Percentiles rank a stretch among this genome's conserved stretches.
Conservation (phyloP, 768 basidiomycete species). For the Auricularia sp. region DNA sequence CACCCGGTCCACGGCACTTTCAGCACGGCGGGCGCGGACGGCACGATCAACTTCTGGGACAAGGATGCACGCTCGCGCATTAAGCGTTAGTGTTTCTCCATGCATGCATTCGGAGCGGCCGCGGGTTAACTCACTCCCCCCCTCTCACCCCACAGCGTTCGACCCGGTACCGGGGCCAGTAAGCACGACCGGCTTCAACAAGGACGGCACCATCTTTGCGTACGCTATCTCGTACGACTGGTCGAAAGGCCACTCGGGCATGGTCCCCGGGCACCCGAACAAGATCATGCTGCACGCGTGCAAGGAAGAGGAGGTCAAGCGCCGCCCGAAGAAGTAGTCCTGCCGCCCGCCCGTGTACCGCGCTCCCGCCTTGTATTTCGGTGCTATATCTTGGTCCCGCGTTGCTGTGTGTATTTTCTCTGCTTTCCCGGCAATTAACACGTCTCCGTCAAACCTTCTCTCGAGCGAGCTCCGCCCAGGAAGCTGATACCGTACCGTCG, state of each 20-base stretch:
- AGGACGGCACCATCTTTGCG: constrained; percentile 79
- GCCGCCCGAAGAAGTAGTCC: constrained; percentile 15
- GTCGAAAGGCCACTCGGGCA: constrained; percentile 85
- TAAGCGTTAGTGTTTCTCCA: constrained; percentile 49
- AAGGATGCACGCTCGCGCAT: constrained; percentile 85
- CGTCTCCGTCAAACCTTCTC: too few relatives aligned
- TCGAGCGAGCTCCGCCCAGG: too few relatives aligned
- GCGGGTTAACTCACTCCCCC: constrained; percentile 2
- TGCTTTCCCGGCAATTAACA: too few relatives aligned
- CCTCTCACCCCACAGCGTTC: constrained; percentile 38
- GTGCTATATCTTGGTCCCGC: too few relatives aligned
- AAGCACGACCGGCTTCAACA: constrained; percentile 73
- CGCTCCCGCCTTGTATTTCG: too few relatives aligned
- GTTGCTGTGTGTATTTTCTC: too few relatives aligned
- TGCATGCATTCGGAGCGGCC: not conserved
- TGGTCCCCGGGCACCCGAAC: constrained; percentile 42
- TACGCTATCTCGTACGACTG: constrained; percentile 91
- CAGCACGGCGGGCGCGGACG: constrained; percentile 74
- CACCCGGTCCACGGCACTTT: constrained; percentile 80
- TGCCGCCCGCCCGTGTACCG: too few relatives aligned
- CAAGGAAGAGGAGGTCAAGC: constrained; percentile 31
- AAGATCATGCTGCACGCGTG: constrained; percentile 33
- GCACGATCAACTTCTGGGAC: constrained; percentile 90
- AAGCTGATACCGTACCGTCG: too few relatives aligned
- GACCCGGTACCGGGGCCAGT: constrained; percentile 69